Evolutionary conservation across 306 rosid species (phyloP).

Genomic region (Ormosia emarginata): DNA sequence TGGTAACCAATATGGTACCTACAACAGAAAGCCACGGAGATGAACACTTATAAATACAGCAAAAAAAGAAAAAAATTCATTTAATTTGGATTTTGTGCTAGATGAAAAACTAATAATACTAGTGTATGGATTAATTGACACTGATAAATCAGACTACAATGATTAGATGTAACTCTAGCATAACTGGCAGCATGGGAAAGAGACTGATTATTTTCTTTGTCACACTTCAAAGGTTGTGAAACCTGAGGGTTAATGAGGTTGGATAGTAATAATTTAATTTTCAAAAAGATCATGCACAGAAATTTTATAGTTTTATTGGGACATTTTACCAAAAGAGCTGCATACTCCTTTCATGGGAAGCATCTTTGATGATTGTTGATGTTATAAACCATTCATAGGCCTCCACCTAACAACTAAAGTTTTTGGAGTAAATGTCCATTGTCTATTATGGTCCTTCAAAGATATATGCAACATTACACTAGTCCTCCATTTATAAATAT

Average conservation of each 20-base stretch:
- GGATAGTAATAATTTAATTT: neutral
- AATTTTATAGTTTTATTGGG: neutral
- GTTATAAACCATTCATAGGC: neutral
- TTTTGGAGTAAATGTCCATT: neutral
- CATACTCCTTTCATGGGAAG: neutral
- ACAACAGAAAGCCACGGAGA: conserved; percentile 25
- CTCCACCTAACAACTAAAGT: neutral
- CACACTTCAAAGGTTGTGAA: neutral
- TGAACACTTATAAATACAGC: neutral
- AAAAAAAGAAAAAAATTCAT: neutral
- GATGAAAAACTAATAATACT: neutral
- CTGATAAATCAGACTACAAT: neutral
- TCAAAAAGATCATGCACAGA: neutral
- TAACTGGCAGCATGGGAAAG: neutral
- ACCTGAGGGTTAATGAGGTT: neutral
- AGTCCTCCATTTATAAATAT: too few relatives aligned
- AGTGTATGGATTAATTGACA: neutral
- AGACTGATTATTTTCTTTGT: neutral
- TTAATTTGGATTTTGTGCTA: neutral
- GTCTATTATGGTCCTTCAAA: neutral
- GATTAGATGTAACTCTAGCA: neutral
- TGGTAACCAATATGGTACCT: conserved; percentile 86
- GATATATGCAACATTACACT: neutral
- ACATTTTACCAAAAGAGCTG: neutral
- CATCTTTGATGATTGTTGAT: neutral